Conservation (phyloP, 169 alveolate species). For the Cryptosporidium andersoni region DNA sequence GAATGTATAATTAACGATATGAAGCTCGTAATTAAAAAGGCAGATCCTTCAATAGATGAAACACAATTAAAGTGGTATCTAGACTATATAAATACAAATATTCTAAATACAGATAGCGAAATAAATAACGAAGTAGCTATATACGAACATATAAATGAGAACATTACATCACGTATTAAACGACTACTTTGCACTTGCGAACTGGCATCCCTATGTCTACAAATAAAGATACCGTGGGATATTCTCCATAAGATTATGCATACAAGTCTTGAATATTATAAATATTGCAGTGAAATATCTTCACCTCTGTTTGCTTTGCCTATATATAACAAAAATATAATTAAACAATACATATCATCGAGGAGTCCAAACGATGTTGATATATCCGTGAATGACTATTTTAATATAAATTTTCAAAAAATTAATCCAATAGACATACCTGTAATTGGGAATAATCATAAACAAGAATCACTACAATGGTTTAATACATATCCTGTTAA, state of each 20-base stretch:
- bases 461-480: not conserved
- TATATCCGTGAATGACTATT: not conserved
- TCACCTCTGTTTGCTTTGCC: constrained; percentile 32
- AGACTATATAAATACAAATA: constrained; percentile 15
- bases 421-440: constrained; percentile 12
- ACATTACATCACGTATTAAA: constrained; percentile 4
- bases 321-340: constrained; percentile 23
- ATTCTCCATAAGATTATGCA: constrained; percentile 28
- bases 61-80: constrained; percentile 39
- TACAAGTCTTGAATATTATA: constrained; percentile 32
- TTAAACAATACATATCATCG: constrained; percentile 1
- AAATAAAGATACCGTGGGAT: constrained; percentile 35
- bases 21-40: constrained; percentile 14
- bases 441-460: not conserved
- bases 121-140: not conserved
- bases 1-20: constrained; percentile 36
- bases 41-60: constrained; percentile 32
- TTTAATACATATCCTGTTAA: constrained; percentile 15
- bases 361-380: constrained; percentile 33
- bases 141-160: not conserved
- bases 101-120: not conserved
- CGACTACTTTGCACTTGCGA: constrained; percentile 32
- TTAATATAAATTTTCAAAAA: constrained; percentile 4
- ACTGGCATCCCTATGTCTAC: not conserved
- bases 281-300: constrained; percentile 4